Base-by-base conservation (phyloP, 1,139 yeast species). In the Scheffersomyces stambukii region DNA sequence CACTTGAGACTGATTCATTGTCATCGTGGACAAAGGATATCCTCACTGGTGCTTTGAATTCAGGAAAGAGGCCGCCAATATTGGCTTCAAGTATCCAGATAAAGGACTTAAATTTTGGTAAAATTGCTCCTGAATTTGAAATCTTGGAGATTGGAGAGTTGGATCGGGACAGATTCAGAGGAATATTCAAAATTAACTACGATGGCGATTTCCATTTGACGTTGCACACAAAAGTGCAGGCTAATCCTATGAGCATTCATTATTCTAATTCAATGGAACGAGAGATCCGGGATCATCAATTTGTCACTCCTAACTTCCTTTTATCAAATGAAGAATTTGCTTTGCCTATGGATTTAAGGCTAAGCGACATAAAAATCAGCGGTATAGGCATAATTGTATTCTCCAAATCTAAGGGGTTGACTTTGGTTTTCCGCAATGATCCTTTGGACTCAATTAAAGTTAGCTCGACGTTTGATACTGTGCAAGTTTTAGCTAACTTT, bases 351-450 rank as follows among this genome's bases (percentile, higher is more conserved):
- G 85, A 82, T 47, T 64, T 86, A 40, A 81, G 81, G 26, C 61
- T 86, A 29, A 76, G 88, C 22, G 82, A 82, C 38, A 80, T 86
- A 37, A 71, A 71, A 41, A 66, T 86, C 29, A 75, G 81, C 34
- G 94, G 95, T 3, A 85, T 86, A 37, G 88, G 89, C 13, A 82
- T 86, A 33, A 75, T 85, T 40, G 95, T 86, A 2, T 86, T 83
- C 50, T 77, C 84, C 19, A 81, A 81, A 45, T 70, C 84, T 4
- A 84, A 84, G 48, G 95, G 96, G 0, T 67, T 86, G 30, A 86
- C 95, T 0, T 60, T 86, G 24, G 96, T 86, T 19, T 86, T 86
- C 57, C 70, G 91, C 42, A 86, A 86, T 54, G 96, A 86, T 54
- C 95, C 95, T 0, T 64, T 86, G 35, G 94, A 84, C 42, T 75